phyloP scores from a whole-genome alignment of 345 rosid genomes.

The Cochlearia excelsa region DNA sequence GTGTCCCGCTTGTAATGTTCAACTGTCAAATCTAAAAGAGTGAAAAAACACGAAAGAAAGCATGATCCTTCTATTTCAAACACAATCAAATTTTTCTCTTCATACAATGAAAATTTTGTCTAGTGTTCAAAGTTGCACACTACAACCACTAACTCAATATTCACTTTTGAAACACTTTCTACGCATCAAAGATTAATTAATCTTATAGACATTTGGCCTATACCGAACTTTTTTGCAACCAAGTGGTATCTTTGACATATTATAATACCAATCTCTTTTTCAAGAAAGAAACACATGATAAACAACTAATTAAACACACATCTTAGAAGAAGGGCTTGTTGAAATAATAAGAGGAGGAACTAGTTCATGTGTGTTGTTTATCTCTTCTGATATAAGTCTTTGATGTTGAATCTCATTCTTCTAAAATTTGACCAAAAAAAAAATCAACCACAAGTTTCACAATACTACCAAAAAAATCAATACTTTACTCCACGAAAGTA shows the following conservation, averaged over 20 bases:
- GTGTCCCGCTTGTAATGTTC: slow-evolving; percentile 43
- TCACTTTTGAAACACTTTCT: not conserved
- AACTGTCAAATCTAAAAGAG: slow-evolving; percentile 91
- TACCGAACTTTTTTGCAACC: no score
- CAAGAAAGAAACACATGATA: not conserved
- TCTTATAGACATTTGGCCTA: not conserved
- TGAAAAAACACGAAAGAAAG: slow-evolving; percentile 64
- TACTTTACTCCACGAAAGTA: slow-evolving; percentile 4
- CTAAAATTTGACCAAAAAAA: slow-evolving; percentile 28
- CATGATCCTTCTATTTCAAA: slow-evolving; percentile 51
- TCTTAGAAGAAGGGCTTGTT: slow-evolving; percentile 41
- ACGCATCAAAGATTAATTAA: not conserved
- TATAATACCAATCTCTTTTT: no score
- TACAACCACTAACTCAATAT: not conserved
- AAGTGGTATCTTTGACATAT: no score
- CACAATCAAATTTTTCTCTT: not conserved
- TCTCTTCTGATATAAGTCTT: slow-evolving; percentile 41
- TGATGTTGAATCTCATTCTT: slow-evolving; percentile 40
- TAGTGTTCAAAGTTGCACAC: no score
- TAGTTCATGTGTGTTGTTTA: slow-evolving; percentile 44
- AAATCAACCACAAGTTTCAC: slow-evolving; percentile 6
- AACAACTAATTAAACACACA: not conserved
- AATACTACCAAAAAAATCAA: not conserved
- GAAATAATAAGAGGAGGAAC: slow-evolving; percentile 44
- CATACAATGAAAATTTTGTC: no score